Base-by-base conservation (phyloP, 2,329 filamentous ascomycete genomes). In the Aureobasidium sp. region DNA sequence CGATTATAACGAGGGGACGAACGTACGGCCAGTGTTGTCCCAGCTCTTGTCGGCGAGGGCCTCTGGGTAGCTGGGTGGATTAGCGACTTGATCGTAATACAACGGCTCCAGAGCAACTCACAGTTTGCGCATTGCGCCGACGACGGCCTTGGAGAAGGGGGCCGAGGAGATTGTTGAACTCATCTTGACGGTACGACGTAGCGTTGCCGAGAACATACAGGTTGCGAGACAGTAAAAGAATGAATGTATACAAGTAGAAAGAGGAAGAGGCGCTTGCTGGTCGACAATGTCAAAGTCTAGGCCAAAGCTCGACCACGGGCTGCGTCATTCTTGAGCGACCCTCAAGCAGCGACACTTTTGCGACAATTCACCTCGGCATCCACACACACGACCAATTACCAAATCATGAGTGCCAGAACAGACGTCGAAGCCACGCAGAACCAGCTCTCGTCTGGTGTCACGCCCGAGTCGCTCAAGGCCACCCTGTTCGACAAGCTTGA, bases 1-100 rank as follows among this genome's bases (percentile, higher is more conserved):
- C 29, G 66, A 5, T 62, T 35, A 37, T 40, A 47, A 27, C 17
- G 17, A 49, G 24, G 29, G n/a, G 19, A 29, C 27, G 31, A 15
- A 63, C 79, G 68, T 72, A 84, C 83, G 74, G 60, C 94, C 94
- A n/a, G 95, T 96, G 71, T 99, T 99, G 73, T 99, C 94, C 82
- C 92, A 99, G 66, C 88, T 86, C 68, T 87, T 87, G 72, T 97
- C 94, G 11, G 94, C 94, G 45, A 97, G 80, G 64, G 85, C 85
- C 71, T 95, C 90, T 0, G 94, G 94, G 72, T 96, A 99, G 63
- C 91, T 94, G 66, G 62, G 24, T 14, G 58, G 44, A 49, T 68
- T 63, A 60, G 64, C 66, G 54, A 67, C 47, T 57, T 64, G 42
- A 50, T 33, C 3, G 27, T 27, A 27, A 35, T 24, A 57, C 45